These are phyloP conservation scores for Solanum lycopersicoides DNA, from an alignment of 257 asterid species.

Conservation along the genomic window DNA sequence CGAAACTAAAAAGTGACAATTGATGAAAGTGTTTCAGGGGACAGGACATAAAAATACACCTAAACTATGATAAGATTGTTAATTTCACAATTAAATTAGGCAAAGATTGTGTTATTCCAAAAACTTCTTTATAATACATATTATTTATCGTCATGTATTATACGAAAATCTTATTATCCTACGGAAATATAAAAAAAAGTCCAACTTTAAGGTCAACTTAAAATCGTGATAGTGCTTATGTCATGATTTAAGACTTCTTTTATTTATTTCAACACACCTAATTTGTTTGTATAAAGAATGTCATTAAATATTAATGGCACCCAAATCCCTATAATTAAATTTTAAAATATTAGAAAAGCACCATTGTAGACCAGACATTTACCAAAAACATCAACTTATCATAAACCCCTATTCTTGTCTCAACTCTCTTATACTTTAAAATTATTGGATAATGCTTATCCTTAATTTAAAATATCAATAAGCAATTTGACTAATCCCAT, in stretches of 20 bases:
- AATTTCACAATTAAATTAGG: not conserved
- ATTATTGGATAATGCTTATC: not conserved
- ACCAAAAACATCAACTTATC: not conserved
- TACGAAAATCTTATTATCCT: not conserved
- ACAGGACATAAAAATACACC: not conserved
- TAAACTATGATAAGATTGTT: not conserved
- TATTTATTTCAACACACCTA: conserved; percentile 1
- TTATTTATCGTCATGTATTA: not conserved
- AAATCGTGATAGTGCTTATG: not conserved
- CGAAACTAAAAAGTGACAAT: not conserved
- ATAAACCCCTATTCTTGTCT: conserved; percentile 4
- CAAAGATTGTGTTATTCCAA: not conserved
- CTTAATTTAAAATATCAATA: not conserved
- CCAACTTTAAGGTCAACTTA: not conserved
- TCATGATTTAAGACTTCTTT: not conserved
- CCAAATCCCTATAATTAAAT: not conserved
- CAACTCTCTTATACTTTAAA: not conserved
- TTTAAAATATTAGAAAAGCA: not conserved
- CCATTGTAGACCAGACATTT: not conserved
- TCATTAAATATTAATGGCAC: not conserved
- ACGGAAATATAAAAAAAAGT: not conserved
- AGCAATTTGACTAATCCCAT: not conserved
- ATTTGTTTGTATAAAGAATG: not conserved
- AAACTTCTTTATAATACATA: not conserved
- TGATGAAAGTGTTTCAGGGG: not conserved